Conservation (phyloP, 1,284 basidiomycete genomes). For the Sanghuangporus sanghuang region DNA sequence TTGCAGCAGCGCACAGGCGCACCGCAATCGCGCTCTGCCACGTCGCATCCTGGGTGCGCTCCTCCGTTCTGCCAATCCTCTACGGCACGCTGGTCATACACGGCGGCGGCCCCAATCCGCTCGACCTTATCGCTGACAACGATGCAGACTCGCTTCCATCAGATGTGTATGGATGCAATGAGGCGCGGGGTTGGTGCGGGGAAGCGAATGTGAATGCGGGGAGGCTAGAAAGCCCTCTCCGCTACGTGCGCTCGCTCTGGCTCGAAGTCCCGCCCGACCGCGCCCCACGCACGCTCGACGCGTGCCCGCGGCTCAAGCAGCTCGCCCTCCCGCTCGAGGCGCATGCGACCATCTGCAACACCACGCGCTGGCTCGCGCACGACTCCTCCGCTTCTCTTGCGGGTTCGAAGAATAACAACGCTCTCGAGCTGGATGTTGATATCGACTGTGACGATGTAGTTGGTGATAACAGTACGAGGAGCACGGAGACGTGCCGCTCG, state of each 20-base stretch:
- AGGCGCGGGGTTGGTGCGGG: neutral
- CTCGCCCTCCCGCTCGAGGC: conserved; percentile 15
- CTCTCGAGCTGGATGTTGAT: neutral
- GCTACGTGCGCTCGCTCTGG: conserved; percentile 15
- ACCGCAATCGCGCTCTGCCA: conserved; percentile 16
- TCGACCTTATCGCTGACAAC: neutral
- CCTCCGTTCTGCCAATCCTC: conserved; percentile 10
- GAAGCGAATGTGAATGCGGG: neutral
- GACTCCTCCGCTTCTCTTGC: neutral
- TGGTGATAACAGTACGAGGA: neutral
- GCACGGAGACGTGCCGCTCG: conserved; percentile 10
- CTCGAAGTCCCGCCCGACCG: conserved; percentile 12
- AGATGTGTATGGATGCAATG: neutral
- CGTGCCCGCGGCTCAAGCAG: conserved; percentile 13
- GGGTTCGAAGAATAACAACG: neutral
- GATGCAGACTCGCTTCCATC: neutral
- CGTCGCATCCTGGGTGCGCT: conserved; percentile 17
- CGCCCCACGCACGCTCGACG: conserved; percentile 12
- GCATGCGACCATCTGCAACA: conserved; percentile 11
- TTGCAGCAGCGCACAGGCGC: conserved; percentile 5
- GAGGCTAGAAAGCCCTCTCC: conserved; percentile 4
- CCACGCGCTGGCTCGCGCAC: conserved; percentile 1
- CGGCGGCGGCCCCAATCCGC: neutral
- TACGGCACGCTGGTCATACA: conserved; percentile 16
- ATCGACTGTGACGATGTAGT: neutral